Conservation (phyloP, 805 yeast genomes). For the Pichia thaimueangensis region DNA sequence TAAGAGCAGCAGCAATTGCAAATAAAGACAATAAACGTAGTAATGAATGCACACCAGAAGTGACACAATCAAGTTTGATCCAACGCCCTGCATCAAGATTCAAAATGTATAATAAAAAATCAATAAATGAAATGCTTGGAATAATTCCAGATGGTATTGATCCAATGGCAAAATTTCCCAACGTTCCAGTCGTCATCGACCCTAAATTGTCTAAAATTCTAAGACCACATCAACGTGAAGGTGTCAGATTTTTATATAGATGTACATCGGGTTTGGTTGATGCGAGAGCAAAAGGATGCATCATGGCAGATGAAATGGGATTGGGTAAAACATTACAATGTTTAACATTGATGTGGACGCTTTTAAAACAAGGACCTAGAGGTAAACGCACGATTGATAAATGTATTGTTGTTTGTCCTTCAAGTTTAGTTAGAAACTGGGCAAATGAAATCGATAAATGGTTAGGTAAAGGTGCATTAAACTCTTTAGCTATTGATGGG, state of each 20-base stretch:
- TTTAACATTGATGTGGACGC: slow-evolving; percentile 85
- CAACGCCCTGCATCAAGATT: slow-evolving; percentile 26
- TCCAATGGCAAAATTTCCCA: slow-evolving; percentile 49
- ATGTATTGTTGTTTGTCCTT: slow-evolving; percentile 91
- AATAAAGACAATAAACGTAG: slow-evolving; percentile 10
- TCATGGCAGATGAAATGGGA: slow-evolving; percentile 99
- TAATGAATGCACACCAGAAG: slow-evolving; percentile 9
- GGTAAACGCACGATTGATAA: slow-evolving; percentile 79
- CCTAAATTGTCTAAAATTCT: slow-evolving; percentile 77
- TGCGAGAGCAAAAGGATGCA: slow-evolving; percentile 85
- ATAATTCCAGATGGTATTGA: slow-evolving; percentile 48
- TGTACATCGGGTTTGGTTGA: slow-evolving; percentile 87
- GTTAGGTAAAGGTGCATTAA: slow-evolving; percentile 87
- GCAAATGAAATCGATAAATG: slow-evolving; percentile 93
- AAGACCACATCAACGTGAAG: slow-evolving; percentile 95
- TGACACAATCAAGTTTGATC: slow-evolving; percentile 2
- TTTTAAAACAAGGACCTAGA: slow-evolving; percentile 82
- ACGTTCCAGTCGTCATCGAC: slow-evolving; percentile 94
- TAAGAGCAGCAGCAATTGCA: slow-evolving; percentile 12
- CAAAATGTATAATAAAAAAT: slow-evolving; percentile 45
- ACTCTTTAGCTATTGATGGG: slow-evolving; percentile 91
- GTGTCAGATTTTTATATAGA: slow-evolving; percentile 82
- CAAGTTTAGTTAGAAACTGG: slow-evolving; percentile 91
- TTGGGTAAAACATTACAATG: slow-evolving; percentile 89
- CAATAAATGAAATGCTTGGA: slow-evolving; percentile 77